phyloP scores from a whole-genome alignment of 768 basidiomycete species.

The Suillus decipiens region DNA sequence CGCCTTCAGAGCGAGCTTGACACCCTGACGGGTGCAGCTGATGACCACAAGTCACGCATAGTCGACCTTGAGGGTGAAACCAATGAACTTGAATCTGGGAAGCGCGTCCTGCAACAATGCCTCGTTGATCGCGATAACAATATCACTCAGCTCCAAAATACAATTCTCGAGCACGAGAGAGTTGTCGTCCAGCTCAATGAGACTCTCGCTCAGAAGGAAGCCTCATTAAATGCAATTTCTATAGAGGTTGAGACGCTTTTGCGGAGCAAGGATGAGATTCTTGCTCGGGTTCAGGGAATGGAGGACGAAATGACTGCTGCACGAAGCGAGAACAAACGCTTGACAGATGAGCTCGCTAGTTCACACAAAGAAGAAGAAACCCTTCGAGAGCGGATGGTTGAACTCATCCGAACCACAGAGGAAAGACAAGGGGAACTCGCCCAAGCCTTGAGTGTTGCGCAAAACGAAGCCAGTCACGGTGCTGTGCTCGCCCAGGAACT shows the following conservation, averaged over 20 bases:
- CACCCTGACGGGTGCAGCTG: background rate
- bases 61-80: conserved; percentile 9
- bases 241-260: conserved; percentile 26
- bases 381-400: conserved; percentile 11
- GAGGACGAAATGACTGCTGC: background rate
- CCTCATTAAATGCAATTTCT: conserved; percentile 28
- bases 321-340: conserved; percentile 2
- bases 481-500: conserved; percentile 5
- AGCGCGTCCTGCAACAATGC: background rate
- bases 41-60: conserved; percentile 4
- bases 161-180: background rate
- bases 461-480: background rate
- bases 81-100: background rate
- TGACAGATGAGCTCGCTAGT: conserved; percentile 15
- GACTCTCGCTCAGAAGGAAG: conserved; percentile 19
- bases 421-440: conserved; percentile 9
- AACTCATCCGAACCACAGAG: conserved; percentile 16
- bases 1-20: conserved; percentile 4
- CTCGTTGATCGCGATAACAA: background rate
- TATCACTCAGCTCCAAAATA: background rate
- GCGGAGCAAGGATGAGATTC: conserved; percentile 16
- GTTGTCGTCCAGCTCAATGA: conserved; percentile 9
- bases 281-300: background rate
- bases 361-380: conserved; percentile 16
- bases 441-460: background rate